Evolutionary conservation across 2,329 filamentous ascomycete genomes (phyloP), one percentile per base, ranked within the genome.

Genomic region (Aspergillus vadensis): DNA sequence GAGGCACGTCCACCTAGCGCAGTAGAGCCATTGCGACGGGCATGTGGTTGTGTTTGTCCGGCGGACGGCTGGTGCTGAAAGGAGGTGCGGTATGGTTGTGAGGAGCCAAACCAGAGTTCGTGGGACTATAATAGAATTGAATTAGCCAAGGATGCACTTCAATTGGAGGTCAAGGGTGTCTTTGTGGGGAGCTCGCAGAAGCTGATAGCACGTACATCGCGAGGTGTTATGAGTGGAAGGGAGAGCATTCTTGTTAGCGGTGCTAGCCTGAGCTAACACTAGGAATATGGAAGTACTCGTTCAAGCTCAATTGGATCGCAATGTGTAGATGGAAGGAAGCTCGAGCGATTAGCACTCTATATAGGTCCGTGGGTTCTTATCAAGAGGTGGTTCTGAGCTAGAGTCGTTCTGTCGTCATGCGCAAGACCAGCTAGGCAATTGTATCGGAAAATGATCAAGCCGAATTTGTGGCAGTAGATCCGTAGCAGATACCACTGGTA

Each of bases 71-170:
- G 65, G 57, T 64, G 55, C 57, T 66, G 52, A 27, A 77, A 67
- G 54, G 70, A 64, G 49, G 76, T 72, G 62, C 71, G 83, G 65
- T 72, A 68, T 49, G 83, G 70, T 54, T 86, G 83, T 5, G 87
- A 83, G 12, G 88, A 87, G 36, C 85, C 85, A 74, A 91, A 91
- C 89, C 89, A 92, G 61, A 91, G 83, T 55, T 86, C 84, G 74
- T 91, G 87, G 38, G 88, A 88, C 89, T 91, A 67, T 39, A 49
- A 32, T 23, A 15, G 25, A 49, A 19, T 38, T 57, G 44, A 25
- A 62, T 72, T 63, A 72, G 69, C 54, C 9, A 44, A 21, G 10
- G 41, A 19, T 23, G 41, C 41, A 23, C 19, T 51, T 63, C 55
- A 32, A 38, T 54, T n/a, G 57, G 51, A 39, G 49, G 14, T 15